Conservation (phyloP, 805 yeast genomes). For the Wickerhamomyces mucosus region DNA sequence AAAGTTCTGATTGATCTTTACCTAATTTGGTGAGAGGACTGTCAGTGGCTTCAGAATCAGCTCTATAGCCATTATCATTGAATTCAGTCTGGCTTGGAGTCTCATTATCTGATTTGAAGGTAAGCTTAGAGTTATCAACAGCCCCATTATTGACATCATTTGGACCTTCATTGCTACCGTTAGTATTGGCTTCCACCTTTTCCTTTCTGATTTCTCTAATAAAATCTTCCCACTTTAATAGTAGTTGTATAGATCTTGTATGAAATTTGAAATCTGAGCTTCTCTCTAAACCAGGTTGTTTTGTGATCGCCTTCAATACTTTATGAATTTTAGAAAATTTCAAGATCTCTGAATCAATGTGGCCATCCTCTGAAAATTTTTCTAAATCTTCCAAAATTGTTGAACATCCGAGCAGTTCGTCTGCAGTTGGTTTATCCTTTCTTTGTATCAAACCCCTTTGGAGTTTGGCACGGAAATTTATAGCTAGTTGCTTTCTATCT, state of each 20-base stretch:
- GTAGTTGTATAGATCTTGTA: constrained; percentile 31
- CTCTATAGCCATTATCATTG: no score
- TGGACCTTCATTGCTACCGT: no score
- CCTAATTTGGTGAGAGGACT: no score
- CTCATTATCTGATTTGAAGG: no score
- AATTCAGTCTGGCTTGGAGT: no score
- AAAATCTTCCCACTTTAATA: constrained; percentile 31
- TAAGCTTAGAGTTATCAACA: no score
- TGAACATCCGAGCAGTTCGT: constrained; percentile 18
- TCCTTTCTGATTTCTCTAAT: constrained; percentile 30
- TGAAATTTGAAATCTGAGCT: constrained; percentile 37
- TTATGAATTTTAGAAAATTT: constrained; percentile 40
- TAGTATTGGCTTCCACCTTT: no score
- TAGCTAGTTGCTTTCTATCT: constrained; percentile 1
- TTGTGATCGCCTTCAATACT: constrained; percentile 38
- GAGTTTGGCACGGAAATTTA: constrained; percentile 33
- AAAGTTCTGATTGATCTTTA: no score
- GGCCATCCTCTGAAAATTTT: constrained; percentile 24
- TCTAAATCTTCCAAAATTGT: constrained; percentile 31
- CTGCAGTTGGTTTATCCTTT: constrained; percentile 29
- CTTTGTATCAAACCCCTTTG: constrained; percentile 41
- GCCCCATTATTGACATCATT: no score
- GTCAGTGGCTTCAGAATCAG: no score
- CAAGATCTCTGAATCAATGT: constrained; percentile 29
- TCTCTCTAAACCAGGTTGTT: constrained; percentile 29